Evolutionary conservation across 768 basidiomycete genomes (phyloP), one percentile per base, ranked within the genome.

Genomic region (Epithele typhae): DNA sequence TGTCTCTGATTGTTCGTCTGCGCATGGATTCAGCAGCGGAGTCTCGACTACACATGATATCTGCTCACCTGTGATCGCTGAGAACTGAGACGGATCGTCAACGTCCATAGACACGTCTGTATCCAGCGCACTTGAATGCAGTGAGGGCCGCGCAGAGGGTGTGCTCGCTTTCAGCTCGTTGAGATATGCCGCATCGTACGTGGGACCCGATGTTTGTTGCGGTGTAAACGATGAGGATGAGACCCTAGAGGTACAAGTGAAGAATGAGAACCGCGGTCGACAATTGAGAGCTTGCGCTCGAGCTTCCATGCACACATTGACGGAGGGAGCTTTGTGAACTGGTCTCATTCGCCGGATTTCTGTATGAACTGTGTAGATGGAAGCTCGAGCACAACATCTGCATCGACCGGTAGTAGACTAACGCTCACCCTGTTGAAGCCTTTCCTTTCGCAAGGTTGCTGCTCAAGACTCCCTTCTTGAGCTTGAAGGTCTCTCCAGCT

Each of bases 381-480:
- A 19, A 45, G 51, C 37, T 43, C 45, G 40, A 52, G 43, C 45
- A 51, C 37, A 10, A 33, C 35, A 7, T 6, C 12, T 17, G 7
- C 35, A 7, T 19, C 24, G n/a, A 23, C 27, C 9, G 9, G 4
- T 11, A 25, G 3, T 21, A 15, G 12, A 30, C 3, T 17, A 23
- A 23, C 9, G 50, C 51, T 41, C 43, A 51, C 45, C 40, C 46
- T 14, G 49, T 19, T 8, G 54, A 47, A 9, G 77, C 68, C 42
- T 69, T 74, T 12, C 78, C 77, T 34, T 85, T 64, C 2, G 77
- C 59, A 51, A 87, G 59, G 54, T 84, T 87, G 51, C 71, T 69
- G 57, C 88, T 91, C 36, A 92, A 69, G 43, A 64, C 83, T 2
- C 87, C 89, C 66, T 89, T 92, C 63, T 90, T 92, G 15, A 92